Evolutionary conservation across 75 land plant species (phyloP), one percentile per base, ranked within the genome.

Genomic region (Picea sitchensis): DNA sequence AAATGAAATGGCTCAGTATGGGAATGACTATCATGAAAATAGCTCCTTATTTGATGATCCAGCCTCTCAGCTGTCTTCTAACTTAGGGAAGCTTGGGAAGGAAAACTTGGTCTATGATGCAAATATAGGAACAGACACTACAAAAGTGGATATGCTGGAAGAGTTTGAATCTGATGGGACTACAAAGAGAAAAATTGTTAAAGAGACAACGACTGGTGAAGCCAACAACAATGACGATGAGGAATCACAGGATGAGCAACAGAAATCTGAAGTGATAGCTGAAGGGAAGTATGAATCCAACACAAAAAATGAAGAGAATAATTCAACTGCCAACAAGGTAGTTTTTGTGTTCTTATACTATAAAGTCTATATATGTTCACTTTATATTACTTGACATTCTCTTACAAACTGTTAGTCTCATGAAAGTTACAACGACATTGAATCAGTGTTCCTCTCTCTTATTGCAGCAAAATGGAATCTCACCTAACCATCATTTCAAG

Each of bases 31-130:
- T 36, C 38, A 1, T 36, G 2, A 36, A 36, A 36, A 36, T 36
- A 36, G 2, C 1, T 36, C 38, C 38, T 36, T 36, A 36, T 36
- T 2, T 36, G 2, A 36, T 36, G 1, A 36, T 36, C 2, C 38
- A 36, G 1, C 38, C 2, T 9, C 65, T 26, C 30, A 63, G 65
- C 65, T 23, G 31, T 26, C 65, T 14, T 63, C 32, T 26, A 63
- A 64, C 34, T 26, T 64, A 64, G 67, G 67, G 32, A 65, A 65
- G 12, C 67, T 65, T 65, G 36, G 67, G 31, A 65, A 65, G 67
- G 67, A 65, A 31, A 65, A 65, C 67, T 12, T 65, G 32, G 32
- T 31, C 26, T 65, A 30, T 65, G 32, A 65, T 65, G 67, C 36
- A 65, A 65, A 65, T 65, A 65, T 30, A 65, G 67, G 32, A 65